Conservation (phyloP, 139 green algal species). For the Pleodorina starrii region DNA sequence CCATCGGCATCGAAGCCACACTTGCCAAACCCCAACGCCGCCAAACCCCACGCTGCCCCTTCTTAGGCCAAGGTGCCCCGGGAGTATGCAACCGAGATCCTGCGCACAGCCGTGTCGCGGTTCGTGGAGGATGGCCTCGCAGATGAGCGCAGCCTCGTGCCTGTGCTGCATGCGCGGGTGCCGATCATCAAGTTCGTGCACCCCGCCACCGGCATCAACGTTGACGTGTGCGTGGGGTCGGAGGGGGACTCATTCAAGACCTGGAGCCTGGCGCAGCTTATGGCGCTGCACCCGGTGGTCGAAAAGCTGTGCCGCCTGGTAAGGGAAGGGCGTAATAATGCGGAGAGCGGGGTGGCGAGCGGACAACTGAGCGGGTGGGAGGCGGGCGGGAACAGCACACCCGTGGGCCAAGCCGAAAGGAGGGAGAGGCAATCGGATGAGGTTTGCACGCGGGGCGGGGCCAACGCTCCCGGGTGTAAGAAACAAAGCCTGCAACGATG, state of each 20-base stretch:
- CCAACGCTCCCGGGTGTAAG: no score
- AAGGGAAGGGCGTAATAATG: no score
- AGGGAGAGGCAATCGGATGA: no score
- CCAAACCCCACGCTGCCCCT: background rate
- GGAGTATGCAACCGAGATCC: background rate
- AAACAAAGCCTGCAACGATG: no score
- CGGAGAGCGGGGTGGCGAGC: no score
- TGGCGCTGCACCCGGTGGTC: slow-evolving; percentile 49
- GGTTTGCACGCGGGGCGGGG: no score
- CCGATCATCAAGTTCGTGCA: slow-evolving; percentile 82
- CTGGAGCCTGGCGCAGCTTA: slow-evolving; percentile 39
- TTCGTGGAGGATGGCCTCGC: background rate
- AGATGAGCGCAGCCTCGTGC: slow-evolving; percentile 5
- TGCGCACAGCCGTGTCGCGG: background rate
- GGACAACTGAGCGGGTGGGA: no score
- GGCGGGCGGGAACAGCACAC: background rate
- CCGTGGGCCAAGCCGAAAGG: no score
- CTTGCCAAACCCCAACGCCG: no score
- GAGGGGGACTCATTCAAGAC: slow-evolving; percentile 66
- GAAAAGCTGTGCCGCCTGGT: slow-evolving; percentile 48
- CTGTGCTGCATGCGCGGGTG: slow-evolving; percentile 73
- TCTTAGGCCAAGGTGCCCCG: background rate
- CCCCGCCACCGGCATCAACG: background rate
- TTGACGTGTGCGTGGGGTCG: slow-evolving; percentile 69
- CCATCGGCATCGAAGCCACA: no score